These are phyloP conservation scores for Xanthoconium stramineum DNA, from an alignment of 768 basidiomycete species.

Conservation along the genomic window DNA sequence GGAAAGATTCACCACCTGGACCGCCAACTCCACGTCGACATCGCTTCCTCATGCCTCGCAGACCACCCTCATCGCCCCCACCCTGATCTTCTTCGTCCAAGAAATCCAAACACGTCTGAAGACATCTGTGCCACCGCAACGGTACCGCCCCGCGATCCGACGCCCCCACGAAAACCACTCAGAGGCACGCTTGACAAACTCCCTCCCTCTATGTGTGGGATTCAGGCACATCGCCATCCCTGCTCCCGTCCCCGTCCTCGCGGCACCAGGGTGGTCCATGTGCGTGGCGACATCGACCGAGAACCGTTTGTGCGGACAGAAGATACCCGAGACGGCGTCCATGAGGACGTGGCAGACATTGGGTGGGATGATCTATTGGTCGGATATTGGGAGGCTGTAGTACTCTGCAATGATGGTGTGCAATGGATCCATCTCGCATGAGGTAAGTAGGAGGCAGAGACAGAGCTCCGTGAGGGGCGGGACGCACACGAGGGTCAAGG, in stretches of 20 bases:
- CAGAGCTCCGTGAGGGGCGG: conserved; percentile 38
- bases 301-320: conserved; percentile 23
- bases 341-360: conserved; percentile 24
- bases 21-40: conserved; percentile 14
- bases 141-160: conserved; percentile 51
- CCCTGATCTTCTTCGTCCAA: conserved; percentile 33
- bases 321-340: conserved; percentile 28
- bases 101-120: conserved; percentile 59
- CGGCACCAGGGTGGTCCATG: not conserved
- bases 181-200: conserved; percentile 58
- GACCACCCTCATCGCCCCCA: no score
- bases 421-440: conserved; percentile 6
- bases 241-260: not conserved
- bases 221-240: conserved; percentile 42
- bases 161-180: conserved; percentile 66
- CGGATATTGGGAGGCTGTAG: conserved; percentile 32
- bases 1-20: conserved; percentile 23
- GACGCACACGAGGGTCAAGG: conserved; percentile 14
- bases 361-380: conserved; percentile 25
- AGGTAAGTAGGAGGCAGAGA: conserved; percentile 36
- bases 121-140: conserved; percentile 67
- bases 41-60: conserved; percentile 1
- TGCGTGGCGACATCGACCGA: conserved; percentile 5
- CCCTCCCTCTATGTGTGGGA: conserved; percentile 29
- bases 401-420: conserved; percentile 20